Conservation (phyloP, 208 protist species). For the Crithidia thermophila region DNA sequence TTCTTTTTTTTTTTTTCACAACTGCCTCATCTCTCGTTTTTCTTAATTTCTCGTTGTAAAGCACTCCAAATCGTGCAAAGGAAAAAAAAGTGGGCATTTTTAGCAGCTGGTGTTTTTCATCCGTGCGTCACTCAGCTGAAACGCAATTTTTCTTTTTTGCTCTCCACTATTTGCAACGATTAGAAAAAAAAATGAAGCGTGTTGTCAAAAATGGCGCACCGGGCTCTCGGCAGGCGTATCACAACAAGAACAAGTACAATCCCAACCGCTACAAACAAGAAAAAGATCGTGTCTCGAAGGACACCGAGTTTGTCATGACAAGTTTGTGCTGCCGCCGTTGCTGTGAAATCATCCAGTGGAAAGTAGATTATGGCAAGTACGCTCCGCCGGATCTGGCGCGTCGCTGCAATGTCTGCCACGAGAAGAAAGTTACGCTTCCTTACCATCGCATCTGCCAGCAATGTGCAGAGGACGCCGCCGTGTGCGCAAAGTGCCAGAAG, state of each 20-base stretch:
- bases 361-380: slow-evolving; percentile 90
- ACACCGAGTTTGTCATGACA: slow-evolving; percentile 54
- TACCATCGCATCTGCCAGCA: slow-evolving; percentile 88
- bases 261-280: slow-evolving; percentile 81
- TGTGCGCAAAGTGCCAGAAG: slow-evolving; percentile 91
- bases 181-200: slow-evolving; percentile 55
- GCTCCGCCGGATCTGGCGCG: slow-evolving; percentile 45
- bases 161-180: too few relatives aligned
- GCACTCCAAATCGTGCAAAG: too few relatives aligned
- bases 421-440: slow-evolving; percentile 56
- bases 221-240: slow-evolving; percentile 61
- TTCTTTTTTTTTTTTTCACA: background rate
- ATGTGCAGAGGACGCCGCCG: slow-evolving; percentile 40
- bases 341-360: slow-evolving; percentile 90
- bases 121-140: too few relatives aligned
- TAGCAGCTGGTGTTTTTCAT: too few relatives aligned
- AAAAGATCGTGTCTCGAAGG: slow-evolving; percentile 52
- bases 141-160: too few relatives aligned
- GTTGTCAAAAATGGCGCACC: slow-evolving; percentile 41
- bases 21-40: too few relatives aligned
- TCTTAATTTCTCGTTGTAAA: too few relatives aligned
- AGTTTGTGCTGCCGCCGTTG: slow-evolving; percentile 84
- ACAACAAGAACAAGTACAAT: slow-evolving; percentile 80
- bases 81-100: too few relatives aligned
- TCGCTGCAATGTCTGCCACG: slow-evolving; percentile 75